phyloP scores from a whole-genome alignment of 305 asterid genomes.

The Ilex paraguariensis region DNA sequence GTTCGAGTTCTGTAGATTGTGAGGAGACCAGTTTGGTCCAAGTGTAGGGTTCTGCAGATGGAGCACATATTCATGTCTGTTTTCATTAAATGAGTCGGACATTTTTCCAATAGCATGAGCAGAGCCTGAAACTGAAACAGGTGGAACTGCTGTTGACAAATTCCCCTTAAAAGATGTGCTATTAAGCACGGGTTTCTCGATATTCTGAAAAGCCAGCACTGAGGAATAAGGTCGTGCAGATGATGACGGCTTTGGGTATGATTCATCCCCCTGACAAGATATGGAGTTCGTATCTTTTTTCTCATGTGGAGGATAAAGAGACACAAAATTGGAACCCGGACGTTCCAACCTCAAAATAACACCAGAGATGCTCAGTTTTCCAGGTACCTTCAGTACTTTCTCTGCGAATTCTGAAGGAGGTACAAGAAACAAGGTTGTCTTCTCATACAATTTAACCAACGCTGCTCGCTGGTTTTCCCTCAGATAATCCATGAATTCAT shows the following conservation, averaged over 20 bases:
- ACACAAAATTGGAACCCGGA: slow-evolving; percentile 40
- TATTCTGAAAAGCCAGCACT: slow-evolving; percentile 23
- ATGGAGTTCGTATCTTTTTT: slow-evolving; percentile 28
- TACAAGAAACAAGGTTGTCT: slow-evolving; percentile 80
- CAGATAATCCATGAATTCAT: slow-evolving; percentile 85
- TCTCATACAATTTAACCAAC: slow-evolving; percentile 76
- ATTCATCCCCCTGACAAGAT: slow-evolving; percentile 33
- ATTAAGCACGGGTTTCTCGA: slow-evolving; percentile 26
- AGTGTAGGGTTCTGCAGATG: slow-evolving; percentile 30
- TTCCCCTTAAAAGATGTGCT: slow-evolving; percentile 17
- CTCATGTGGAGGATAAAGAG: slow-evolving; percentile 33
- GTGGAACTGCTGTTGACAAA: slow-evolving; percentile 24
- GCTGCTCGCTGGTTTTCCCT: slow-evolving; percentile 93
- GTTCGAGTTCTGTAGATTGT: slow-evolving; percentile 34
- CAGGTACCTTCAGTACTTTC: slow-evolving; percentile 86
- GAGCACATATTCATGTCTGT: slow-evolving; percentile 33
- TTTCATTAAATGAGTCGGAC: slow-evolving; percentile 19
- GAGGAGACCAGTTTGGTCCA: slow-evolving; percentile 43
- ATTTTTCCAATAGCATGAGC: slow-evolving; percentile 19
- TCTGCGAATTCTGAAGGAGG: slow-evolving; percentile 97
- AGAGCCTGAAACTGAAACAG: slow-evolving; percentile 23
- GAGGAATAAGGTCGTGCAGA: slow-evolving; percentile 51
- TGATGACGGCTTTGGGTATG: slow-evolving; percentile 41
- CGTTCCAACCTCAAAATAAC: slow-evolving; percentile 66
- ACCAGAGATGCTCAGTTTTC: slow-evolving; percentile 86